Conservation (phyloP, 2,329 filamentous ascomycete genomes). For the Knufia petricola region DNA sequence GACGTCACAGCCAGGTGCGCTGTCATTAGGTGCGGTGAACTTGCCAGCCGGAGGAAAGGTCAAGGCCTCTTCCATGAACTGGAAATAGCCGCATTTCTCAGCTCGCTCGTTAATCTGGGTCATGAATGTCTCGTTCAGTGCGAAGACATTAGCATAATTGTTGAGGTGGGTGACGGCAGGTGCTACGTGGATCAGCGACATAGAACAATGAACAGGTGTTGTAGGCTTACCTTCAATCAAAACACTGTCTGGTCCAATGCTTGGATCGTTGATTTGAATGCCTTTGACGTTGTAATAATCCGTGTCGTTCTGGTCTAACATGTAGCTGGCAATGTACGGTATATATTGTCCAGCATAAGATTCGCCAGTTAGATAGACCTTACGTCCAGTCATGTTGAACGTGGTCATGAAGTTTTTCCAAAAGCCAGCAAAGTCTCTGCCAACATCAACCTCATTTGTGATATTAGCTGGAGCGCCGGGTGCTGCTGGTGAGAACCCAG, state of each 20-base stretch:
- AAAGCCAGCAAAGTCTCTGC: slow-evolving; percentile 40
- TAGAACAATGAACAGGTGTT: too few relatives aligned
- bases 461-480: slow-evolving; percentile 31
- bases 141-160: slow-evolving; percentile 25
- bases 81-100: slow-evolving; percentile 36
- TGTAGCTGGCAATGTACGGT: slow-evolving; percentile 40
- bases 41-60: slow-evolving; percentile 56
- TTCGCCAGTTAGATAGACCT: slow-evolving; percentile 47
- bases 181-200: slow-evolving; percentile 10
- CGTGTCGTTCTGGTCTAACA: slow-evolving; percentile 40
- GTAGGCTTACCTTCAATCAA: slow-evolving; percentile 21
- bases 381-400: slow-evolving; percentile 44
- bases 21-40: slow-evolving; percentile 36
- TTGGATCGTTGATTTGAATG: slow-evolving; percentile 41
- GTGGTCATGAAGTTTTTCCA: slow-evolving; percentile 47
- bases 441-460: slow-evolving; percentile 40
- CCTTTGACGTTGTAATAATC: slow-evolving; percentile 45
- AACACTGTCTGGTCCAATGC: slow-evolving; percentile 33
- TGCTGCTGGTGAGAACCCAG: slow-evolving; percentile 46
- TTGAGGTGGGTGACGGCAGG: slow-evolving; percentile 34
- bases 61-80: slow-evolving; percentile 40
- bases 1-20: slow-evolving; percentile 46
- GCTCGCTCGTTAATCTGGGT: slow-evolving; percentile 25
- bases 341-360: slow-evolving; percentile 39
- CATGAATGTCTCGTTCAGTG: slow-evolving; percentile 19